phyloP scores from a whole-genome alignment of 805 yeast species.

The Cyberlindnera mississippiensis region DNA sequence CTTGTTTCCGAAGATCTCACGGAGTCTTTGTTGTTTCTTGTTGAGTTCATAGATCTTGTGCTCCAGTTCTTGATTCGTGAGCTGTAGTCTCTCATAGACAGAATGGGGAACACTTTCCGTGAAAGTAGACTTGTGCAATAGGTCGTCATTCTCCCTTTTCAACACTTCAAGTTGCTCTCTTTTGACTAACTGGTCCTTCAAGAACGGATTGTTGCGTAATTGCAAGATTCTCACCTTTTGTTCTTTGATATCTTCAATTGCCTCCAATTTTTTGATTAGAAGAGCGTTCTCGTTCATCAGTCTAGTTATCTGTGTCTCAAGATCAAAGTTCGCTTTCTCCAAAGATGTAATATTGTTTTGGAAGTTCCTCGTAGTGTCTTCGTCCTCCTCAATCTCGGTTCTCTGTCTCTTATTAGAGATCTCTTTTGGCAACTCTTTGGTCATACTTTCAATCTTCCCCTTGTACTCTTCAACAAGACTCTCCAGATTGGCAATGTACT shows the following conservation, averaged over 20 bases:
- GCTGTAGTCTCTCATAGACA: slow-evolving; percentile 56
- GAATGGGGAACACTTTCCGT: slow-evolving; percentile 50
- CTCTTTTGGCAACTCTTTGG: slow-evolving; percentile 27
- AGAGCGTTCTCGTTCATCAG: slow-evolving; percentile 34
- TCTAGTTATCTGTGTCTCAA: slow-evolving; percentile 35
- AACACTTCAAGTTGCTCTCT: slow-evolving; percentile 47
- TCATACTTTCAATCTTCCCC: slow-evolving; percentile 42
- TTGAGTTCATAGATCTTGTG: slow-evolving; percentile 42
- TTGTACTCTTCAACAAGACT: slow-evolving; percentile 53
- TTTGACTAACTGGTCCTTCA: slow-evolving; percentile 58
- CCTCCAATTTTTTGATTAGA: slow-evolving; percentile 36
- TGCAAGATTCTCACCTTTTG: slow-evolving; percentile 52
- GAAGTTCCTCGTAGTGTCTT: slow-evolving; percentile 22
- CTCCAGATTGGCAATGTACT: slow-evolving; percentile 24
- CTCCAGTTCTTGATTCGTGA: slow-evolving; percentile 48
- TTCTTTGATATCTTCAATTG: slow-evolving; percentile 32
- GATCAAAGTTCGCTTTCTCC: slow-evolving; percentile 39
- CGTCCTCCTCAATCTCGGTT: slow-evolving; percentile 10
- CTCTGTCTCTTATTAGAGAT: slow-evolving; percentile 31
- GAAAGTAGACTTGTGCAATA: slow-evolving; percentile 32
- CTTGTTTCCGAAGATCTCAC: slow-evolving; percentile 57
- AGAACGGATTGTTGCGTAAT: slow-evolving; percentile 61
- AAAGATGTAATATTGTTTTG: slow-evolving; percentile 31
- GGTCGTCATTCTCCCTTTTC: slow-evolving; percentile 53
- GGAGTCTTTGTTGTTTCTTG: slow-evolving; percentile 49